Percentiles rank a stretch among this genome's conserved stretches.
Conservation (phyloP, 2,329 filamentous ascomycete species). For the Diaporthe nobilis region DNA sequence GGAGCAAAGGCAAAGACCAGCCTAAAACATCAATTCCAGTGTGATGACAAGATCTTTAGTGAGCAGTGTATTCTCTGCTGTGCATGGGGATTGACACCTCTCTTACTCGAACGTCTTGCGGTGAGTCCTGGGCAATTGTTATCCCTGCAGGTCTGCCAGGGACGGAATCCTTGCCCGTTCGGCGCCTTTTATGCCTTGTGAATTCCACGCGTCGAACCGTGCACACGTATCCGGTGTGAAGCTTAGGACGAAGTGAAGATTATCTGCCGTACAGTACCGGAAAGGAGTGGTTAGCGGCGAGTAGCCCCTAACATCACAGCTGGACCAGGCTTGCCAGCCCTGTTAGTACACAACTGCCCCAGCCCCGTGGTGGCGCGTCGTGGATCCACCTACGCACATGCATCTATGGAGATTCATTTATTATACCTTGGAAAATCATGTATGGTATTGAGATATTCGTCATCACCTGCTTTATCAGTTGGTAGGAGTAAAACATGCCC, state of each 20-base stretch:
- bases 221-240: background rate
- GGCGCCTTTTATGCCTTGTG: background rate
- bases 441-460: background rate
- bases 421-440: background rate
- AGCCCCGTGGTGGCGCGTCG: background rate
- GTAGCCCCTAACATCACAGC: background rate
- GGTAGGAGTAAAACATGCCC: background rate
- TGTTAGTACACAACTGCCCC: background rate
- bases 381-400: background rate
- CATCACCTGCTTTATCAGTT: slow-evolving; percentile 18
- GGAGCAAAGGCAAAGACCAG: background rate
- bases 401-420: slow-evolving; percentile 8
- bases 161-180: background rate
- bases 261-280: background rate
- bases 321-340: too few relatives aligned
- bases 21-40: background rate
- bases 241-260: background rate
- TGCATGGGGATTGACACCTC: background rate
- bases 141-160: background rate
- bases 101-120: slow-evolving; percentile 4
- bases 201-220: background rate
- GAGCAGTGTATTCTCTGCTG: background rate
- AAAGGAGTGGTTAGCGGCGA: background rate
- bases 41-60: background rate
- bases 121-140: background rate